Conservation (phyloP, 2,329 filamentous ascomycete species). For the Venturia oleaginea region DNA sequence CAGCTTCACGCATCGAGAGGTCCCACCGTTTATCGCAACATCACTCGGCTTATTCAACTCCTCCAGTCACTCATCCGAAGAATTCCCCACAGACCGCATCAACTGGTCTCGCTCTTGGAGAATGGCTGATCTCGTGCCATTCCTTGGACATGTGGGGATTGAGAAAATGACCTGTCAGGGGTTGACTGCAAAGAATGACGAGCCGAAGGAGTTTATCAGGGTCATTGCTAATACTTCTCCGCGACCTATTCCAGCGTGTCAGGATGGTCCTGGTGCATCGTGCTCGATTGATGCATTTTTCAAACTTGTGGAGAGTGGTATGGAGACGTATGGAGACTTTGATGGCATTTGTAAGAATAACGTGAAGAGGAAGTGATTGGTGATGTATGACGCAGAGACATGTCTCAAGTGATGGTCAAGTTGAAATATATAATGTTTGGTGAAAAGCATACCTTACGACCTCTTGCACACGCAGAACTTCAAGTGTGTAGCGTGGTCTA, state of each 20-base stretch:
- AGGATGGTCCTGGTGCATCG: constrained; percentile 16
- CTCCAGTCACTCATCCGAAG: constrained; percentile 13
- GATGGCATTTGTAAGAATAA: constrained; percentile 16
- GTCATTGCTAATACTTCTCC: constrained; percentile 16
- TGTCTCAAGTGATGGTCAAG: too few species aligned
- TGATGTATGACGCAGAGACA: background rate
- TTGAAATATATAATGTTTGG: too few species aligned
- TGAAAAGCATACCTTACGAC: too few species aligned
- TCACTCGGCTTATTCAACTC: constrained; percentile 18
- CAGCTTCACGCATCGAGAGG: constrained; percentile 18
- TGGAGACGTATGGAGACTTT: constrained; percentile 16
- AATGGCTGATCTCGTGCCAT: constrained; percentile 17
- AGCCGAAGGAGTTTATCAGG: constrained; percentile 13
- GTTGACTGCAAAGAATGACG: constrained; percentile 9
- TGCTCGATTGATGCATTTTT: constrained; percentile 15
- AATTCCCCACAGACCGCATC: constrained; percentile 17
- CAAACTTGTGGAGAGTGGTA: constrained; percentile 14
- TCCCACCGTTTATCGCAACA: constrained; percentile 17
- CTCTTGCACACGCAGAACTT: too few species aligned
- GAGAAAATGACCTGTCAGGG: constrained; percentile 16
- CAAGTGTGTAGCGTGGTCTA: too few species aligned
- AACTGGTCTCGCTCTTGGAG: constrained; percentile 17
- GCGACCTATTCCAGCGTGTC: constrained; percentile 16
- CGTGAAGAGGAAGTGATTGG: background rate
- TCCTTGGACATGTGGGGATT: constrained; percentile 18